Conservation (phyloP, 257 asterid genomes). For the Nicotiana tabacum region DNA sequence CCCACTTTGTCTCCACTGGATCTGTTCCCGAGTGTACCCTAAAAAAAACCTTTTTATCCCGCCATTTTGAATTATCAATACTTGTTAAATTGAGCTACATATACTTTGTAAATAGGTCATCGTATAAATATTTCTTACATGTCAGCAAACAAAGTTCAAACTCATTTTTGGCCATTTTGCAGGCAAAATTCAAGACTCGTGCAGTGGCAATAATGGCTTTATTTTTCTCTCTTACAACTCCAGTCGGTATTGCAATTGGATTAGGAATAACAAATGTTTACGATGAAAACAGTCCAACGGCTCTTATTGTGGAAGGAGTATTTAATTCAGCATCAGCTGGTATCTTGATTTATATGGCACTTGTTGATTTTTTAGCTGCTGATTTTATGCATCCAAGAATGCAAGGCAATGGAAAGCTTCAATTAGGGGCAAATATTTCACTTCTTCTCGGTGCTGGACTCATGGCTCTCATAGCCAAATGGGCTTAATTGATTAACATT, state of each 20-base stretch:
- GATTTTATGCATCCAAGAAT: conserved; percentile 16
- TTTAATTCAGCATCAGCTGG: conserved; percentile 14
- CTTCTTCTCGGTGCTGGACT: conserved; percentile 15
- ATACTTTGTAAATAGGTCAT: too few species aligned
- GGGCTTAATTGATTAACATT: background rate
- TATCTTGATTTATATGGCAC: conserved; percentile 15
- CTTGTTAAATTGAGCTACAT: too few species aligned
- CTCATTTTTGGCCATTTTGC: background rate
- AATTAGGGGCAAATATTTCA: conserved; percentile 13
- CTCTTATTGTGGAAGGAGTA: conserved; percentile 11
- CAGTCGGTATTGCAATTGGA: conserved; percentile 5
- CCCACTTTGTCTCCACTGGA: too few species aligned
- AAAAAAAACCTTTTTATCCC: too few species aligned
- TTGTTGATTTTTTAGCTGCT: conserved; percentile 3
- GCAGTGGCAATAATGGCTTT: conserved; percentile 4
- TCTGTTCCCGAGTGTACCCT: too few species aligned
- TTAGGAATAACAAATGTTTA: background rate
- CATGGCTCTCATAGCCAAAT: conserved; percentile 13
- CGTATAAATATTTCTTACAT: background rate
- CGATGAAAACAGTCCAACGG: conserved; percentile 9
- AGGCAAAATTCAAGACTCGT: conserved; percentile 3
- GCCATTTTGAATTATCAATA: too few species aligned
- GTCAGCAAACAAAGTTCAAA: background rate
- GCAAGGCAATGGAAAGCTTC: conserved; percentile 13
- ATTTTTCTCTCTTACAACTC: conserved; percentile 16